These are phyloP conservation scores for Macrocystidia cucumis DNA, from an alignment of 1,284 basidiomycete genomes.

Conservation along the genomic window DNA sequence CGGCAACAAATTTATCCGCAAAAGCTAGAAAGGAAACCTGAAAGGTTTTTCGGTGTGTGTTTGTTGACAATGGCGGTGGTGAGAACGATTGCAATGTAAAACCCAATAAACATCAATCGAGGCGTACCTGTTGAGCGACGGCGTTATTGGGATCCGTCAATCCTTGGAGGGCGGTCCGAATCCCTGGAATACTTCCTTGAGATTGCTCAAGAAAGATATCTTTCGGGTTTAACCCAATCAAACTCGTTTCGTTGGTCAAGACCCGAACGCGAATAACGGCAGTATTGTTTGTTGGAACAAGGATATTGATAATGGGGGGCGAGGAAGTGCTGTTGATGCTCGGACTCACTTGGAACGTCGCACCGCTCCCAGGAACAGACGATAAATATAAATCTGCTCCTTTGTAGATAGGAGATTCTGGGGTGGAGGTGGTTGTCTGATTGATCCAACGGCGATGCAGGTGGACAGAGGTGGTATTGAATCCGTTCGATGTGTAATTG, in stretches of 20 bases:
- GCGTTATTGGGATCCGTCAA: constrained; percentile 8
- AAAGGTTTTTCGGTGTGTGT: not conserved
- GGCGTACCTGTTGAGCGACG: constrained; percentile 14
- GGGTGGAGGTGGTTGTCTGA: not conserved
- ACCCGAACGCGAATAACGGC: constrained; percentile 13
- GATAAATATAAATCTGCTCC: constrained; percentile 16
- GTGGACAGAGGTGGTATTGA: constrained; percentile 14
- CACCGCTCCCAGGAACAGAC: constrained; percentile 13
- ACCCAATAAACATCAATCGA: too few species aligned
- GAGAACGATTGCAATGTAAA: too few species aligned
- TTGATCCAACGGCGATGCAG: constrained; percentile 19
- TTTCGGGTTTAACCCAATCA: constrained; percentile 12
- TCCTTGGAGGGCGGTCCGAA: constrained; percentile 10
- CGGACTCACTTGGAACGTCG: constrained; percentile 13
- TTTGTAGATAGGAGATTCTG: constrained; percentile 11
- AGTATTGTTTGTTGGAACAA: constrained; percentile 10
- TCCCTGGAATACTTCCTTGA: constrained; percentile 12
- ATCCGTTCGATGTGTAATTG: constrained; percentile 16
- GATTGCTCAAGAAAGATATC: constrained; percentile 13
- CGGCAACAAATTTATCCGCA: constrained; percentile 17
- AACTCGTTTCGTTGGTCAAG: constrained; percentile 16
- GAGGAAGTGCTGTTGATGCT: constrained; percentile 10
- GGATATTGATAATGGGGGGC: constrained; percentile 16
- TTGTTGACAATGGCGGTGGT: too few species aligned
- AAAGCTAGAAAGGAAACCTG: constrained; percentile 19